Evolutionary conservation across 331 rosid species (phyloP).

Genomic region (Arachis monticola): DNA sequence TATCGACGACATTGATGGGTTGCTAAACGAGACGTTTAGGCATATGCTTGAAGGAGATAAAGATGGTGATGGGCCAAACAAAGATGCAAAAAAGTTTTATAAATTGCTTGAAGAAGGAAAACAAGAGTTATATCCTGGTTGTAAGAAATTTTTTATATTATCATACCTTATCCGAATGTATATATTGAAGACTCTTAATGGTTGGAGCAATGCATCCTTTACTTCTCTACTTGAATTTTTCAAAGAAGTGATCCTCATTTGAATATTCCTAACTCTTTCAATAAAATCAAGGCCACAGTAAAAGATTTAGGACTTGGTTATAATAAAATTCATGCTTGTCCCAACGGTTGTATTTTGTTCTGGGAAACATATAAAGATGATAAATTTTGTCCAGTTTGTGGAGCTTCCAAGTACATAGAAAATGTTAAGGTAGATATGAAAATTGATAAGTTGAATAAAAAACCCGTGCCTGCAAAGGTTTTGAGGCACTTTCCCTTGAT

Average conservation of each 20-base stretch:
- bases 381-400: not conserved
- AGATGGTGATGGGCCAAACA: not conserved
- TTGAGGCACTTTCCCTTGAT: conserved; percentile 5
- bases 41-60: not conserved
- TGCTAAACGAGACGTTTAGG: conserved; percentile 1
- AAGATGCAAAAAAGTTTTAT: conserved; percentile 1
- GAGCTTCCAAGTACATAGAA: not conserved
- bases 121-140: not conserved
- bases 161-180: not conserved
- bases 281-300: not conserved
- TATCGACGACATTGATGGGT: not conserved
- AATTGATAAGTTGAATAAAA: not conserved
- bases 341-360: no score
- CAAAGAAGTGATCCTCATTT: not conserved
- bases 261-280: not conserved
- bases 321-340: not conserved
- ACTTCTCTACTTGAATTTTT: not conserved
- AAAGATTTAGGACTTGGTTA: not conserved
- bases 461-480: not conserved
- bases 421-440: not conserved
- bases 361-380: not conserved
- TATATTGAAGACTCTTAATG: not conserved
- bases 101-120: not conserved
- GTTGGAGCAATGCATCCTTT: not conserved
- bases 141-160: not conserved